Conservation (phyloP, 2,329 filamentous ascomycete genomes). For the Teratosphaeriaceae sp. region DNA sequence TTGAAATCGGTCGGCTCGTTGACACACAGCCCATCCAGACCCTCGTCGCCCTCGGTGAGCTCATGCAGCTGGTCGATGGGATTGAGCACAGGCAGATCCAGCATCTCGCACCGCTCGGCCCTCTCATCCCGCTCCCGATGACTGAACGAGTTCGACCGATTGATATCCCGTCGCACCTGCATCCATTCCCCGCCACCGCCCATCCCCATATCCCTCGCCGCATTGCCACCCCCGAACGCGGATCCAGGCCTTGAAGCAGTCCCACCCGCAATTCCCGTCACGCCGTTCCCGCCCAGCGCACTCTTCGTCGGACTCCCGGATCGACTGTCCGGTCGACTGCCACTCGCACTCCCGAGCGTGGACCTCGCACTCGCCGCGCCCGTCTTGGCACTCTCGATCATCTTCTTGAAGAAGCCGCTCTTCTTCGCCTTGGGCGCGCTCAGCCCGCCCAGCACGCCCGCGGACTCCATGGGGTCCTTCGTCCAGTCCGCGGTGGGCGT, state of each 20-base stretch:
- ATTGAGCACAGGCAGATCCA: slow-evolving; percentile 81
- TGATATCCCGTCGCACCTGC: slow-evolving; percentile 92
- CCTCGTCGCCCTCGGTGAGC: slow-evolving; percentile 82
- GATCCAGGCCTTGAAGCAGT: slow-evolving; percentile 23
- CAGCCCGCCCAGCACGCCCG: slow-evolving; percentile 70
- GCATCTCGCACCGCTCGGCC: slow-evolving; percentile 85
- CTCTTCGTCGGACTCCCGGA: slow-evolving; percentile 44
- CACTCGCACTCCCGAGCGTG: slow-evolving; percentile 61
- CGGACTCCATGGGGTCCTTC: slow-evolving; percentile 54
- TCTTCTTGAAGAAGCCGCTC: slow-evolving; percentile 89
- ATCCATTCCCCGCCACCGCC: slow-evolving; percentile 76
- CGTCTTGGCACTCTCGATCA: slow-evolving; percentile 92
- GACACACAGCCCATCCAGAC: slow-evolving; percentile 77
- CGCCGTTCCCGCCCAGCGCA: slow-evolving; percentile 37
- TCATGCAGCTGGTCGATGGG: slow-evolving; percentile 86
- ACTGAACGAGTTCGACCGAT: slow-evolving; percentile 88
- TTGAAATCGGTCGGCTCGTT: slow-evolving; percentile 74
- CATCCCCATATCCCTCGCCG: slow-evolving; percentile 65
- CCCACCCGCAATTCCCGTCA: slow-evolving; percentile 51
- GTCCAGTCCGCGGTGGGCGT: slow-evolving; percentile 61
- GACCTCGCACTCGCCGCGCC: slow-evolving; percentile 84
- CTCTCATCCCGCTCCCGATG: slow-evolving; percentile 80
- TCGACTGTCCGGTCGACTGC: slow-evolving; percentile 26
- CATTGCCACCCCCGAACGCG: slow-evolving; percentile 21
- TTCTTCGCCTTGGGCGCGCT: slow-evolving; percentile 63